These are phyloP conservation scores for Coix lacrymajobi DNA, from an alignment of 176 grass and related monocot genomes.

Conservation along the genomic window DNA sequence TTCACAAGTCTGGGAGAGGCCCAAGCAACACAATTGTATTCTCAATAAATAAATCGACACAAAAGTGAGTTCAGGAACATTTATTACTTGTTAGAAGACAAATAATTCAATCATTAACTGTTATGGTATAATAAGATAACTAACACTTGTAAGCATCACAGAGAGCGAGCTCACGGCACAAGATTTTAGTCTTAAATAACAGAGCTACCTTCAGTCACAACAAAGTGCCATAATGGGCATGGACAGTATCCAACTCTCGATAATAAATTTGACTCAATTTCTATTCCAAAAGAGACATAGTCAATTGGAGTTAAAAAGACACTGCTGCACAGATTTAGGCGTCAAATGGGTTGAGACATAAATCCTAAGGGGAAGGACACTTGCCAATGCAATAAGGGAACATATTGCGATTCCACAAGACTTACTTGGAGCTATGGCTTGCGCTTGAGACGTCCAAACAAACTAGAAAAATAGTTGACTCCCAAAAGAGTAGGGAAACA, in stretches of 20 bases:
- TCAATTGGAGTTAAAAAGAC: background rate
- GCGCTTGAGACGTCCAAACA: background rate
- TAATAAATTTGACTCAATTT: background rate
- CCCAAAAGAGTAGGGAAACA: background rate
- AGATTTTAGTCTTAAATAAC: background rate
- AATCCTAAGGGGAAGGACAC: background rate
- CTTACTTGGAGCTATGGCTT: background rate
- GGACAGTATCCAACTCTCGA: background rate
- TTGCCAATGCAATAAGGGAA: background rate
- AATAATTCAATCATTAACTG: background rate
- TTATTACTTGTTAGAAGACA: too few relatives aligned
- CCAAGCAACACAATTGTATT: background rate
- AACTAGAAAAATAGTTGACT: background rate
- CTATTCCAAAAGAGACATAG: background rate
- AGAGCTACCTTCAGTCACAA: background rate
- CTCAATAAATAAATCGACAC: background rate
- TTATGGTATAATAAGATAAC: background rate
- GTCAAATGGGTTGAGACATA: background rate
- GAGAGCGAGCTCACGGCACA: background rate
- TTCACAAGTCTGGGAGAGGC: background rate
- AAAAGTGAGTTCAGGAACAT: too few relatives aligned
- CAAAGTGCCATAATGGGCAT: background rate
- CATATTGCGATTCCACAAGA: background rate
- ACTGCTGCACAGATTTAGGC: background rate
- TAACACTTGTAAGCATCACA: background rate